Percentiles rank a stretch among this genome's conserved stretches.
These are phyloP conservation scores for Eucalyptus sp. DNA, from an alignment of 345 rosid species.

Conservation along the genomic window DNA sequence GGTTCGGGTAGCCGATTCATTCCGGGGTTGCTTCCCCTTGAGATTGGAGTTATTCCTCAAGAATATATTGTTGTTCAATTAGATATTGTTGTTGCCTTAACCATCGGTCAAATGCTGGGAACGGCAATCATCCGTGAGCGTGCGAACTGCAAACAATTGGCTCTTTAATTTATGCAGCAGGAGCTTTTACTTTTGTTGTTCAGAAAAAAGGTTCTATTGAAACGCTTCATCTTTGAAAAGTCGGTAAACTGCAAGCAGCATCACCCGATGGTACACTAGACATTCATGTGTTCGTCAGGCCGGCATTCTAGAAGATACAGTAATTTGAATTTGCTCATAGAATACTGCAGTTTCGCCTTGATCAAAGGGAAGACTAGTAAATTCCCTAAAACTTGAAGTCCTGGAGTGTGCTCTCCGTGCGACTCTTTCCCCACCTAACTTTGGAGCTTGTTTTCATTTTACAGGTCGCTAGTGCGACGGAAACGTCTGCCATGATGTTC, in stretches of 20 bases:
- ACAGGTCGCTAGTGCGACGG: conserved; percentile 52
- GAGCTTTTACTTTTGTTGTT: not conserved
- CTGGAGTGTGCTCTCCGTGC: conserved; percentile 52
- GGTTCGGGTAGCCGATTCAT: conserved; percentile 97
- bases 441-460: conserved; percentile 76
- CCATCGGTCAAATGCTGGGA: not conserved
- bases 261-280: not conserved
- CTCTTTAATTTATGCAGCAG: not conserved
- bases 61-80: not conserved
- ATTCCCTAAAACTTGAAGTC: conserved; percentile 39
- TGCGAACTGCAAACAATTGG: not conserved
- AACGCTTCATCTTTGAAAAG: not conserved
- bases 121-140: not conserved
- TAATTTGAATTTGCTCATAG: not conserved
- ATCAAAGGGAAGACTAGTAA: conserved; percentile 26
- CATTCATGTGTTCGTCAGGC: not conserved
- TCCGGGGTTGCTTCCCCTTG: conserved; percentile 71
- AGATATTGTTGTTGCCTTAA: not conserved
- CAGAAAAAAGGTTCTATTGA: not conserved
- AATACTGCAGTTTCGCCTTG: not conserved
- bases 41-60: conserved; percentile 27
- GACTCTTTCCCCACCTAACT: conserved; percentile 53
- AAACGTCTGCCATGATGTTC: conserved; percentile 88
- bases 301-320: not conserved
- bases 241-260: not conserved